Evolutionary conservation across 1,139 yeast species (phyloP).

Genomic region (Geotrichum citri-aurantii): DNA sequence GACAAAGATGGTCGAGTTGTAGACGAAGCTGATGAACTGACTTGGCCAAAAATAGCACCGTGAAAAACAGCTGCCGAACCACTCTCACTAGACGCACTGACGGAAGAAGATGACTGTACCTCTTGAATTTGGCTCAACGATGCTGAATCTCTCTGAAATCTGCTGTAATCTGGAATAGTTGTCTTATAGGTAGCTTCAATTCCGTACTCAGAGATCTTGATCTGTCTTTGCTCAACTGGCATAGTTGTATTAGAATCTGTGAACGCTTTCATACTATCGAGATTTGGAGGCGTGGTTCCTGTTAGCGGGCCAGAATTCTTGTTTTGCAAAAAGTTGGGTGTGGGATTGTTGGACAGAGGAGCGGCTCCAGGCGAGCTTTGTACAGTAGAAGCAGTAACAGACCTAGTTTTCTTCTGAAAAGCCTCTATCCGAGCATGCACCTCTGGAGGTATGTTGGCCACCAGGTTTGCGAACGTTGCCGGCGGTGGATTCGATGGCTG

Average conservation of each 20-base stretch:
- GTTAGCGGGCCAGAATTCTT: neutral
- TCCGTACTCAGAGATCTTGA: neutral
- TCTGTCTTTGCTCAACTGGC: conserved; percentile 4
- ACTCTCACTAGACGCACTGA: neutral
- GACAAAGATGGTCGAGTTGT: conserved; percentile 29
- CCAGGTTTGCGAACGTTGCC: conserved; percentile 17
- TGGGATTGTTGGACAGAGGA: neutral
- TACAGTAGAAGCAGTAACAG: neutral
- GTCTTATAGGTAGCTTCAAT: conserved; percentile 14
- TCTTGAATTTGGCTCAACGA: neutral
- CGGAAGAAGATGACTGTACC: neutral
- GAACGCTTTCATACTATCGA: conserved; percentile 3
- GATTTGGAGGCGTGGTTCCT: conserved; percentile 2
- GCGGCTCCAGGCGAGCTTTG: neutral
- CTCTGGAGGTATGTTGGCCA: conserved; percentile 45
- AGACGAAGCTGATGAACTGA: conserved; percentile 9
- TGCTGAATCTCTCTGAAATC: neutral
- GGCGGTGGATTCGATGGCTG: conserved; percentile 16
- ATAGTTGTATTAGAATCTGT: conserved; percentile 1
- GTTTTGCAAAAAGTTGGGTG: neutral
- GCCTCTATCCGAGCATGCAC: conserved; percentile 72
- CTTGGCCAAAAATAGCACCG: conserved; percentile 15
- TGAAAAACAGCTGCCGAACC: neutral
- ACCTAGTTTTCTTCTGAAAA: conserved; percentile 42
- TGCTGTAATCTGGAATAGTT: conserved; percentile 17